Conservation (phyloP, 371 early-diverging fungal species). For the Syncephalis fuscata region DNA sequence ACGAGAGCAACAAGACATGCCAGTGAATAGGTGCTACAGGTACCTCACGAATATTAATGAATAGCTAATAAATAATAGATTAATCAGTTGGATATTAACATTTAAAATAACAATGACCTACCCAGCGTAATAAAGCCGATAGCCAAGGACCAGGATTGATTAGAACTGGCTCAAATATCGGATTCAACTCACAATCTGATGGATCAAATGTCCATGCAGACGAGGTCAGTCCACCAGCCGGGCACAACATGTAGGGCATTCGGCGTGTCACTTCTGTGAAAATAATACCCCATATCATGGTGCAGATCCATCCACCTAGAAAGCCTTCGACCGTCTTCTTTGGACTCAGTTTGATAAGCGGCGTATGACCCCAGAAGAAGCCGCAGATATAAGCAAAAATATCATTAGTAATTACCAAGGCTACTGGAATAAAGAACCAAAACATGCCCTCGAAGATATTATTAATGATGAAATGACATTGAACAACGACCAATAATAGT, state of each 20-base stretch:
- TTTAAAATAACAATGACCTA: not conserved
- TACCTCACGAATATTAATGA: conserved; percentile 7
- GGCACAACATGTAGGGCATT: conserved; percentile 76
- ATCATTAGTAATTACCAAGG: conserved; percentile 95
- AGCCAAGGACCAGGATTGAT: not conserved
- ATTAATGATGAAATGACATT: conserved; percentile 85
- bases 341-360: conserved; percentile 86
- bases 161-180: conserved; percentile 45
- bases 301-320: conserved; percentile 83
- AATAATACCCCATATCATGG: conserved; percentile 63
- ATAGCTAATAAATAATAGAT: not conserved
- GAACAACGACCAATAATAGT: conserved; percentile 69
- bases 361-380: conserved; percentile 88
- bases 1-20: conserved; percentile 78
- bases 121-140: not conserved
- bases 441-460: conserved; percentile 97
- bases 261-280: conserved; percentile 6
- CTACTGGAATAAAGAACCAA: conserved; percentile 87
- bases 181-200: conserved; percentile 37
- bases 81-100: not conserved
- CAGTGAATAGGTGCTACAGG: conserved; percentile 73
- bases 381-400: conserved; percentile 96
- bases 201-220: conserved; percentile 21
- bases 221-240: conserved; percentile 46
- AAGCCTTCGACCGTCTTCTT: conserved; percentile 99